Conservation (phyloP, 2,329 filamentous ascomycete genomes). For the Geosmithia putterillii region DNA sequence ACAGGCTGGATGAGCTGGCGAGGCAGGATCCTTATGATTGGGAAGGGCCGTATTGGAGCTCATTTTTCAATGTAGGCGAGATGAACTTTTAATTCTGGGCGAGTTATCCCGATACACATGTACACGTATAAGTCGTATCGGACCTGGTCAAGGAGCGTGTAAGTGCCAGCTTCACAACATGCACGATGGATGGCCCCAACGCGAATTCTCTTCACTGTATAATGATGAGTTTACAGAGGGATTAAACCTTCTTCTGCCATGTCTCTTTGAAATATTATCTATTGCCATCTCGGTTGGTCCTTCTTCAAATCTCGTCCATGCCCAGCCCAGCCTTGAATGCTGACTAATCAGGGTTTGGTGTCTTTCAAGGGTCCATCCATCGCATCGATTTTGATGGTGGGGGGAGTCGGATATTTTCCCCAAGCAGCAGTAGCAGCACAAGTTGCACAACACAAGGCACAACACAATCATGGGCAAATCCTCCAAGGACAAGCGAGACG, state of each 20-base stretch:
- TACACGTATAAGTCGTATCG: too few relatives aligned
- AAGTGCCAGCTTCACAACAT: too few relatives aligned
- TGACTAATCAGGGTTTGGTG: not conserved
- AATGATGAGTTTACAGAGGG: too few relatives aligned
- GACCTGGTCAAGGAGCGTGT: too few relatives aligned
- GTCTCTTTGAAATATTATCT: too few relatives aligned
- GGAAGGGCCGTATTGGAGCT: not conserved
- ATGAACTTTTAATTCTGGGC: not conserved
- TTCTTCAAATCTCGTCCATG: too few relatives aligned
- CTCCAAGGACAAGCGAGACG: constrained; percentile 96
- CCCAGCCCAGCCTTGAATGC: too few relatives aligned
- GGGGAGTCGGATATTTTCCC: not conserved
- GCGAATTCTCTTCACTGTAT: too few relatives aligned
- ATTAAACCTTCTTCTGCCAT: too few relatives aligned
- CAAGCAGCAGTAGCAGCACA: not conserved
- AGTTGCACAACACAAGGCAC: not conserved
- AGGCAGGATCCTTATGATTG: not conserved
- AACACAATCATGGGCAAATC: constrained; percentile 70
- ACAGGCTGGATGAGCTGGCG: not conserved
- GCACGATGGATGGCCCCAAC: too few relatives aligned
- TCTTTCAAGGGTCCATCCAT: not conserved
- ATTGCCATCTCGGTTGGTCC: too few relatives aligned
- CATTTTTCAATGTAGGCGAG: not conserved
- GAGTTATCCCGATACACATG: not conserved
- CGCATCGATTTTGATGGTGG: not conserved